A percentile compares a stretch with the other conserved stretches of the same genome.
Evolutionary conservation across 352 stramenopile species (phyloP).

Genomic region (Blastocystis sp.): DNA sequence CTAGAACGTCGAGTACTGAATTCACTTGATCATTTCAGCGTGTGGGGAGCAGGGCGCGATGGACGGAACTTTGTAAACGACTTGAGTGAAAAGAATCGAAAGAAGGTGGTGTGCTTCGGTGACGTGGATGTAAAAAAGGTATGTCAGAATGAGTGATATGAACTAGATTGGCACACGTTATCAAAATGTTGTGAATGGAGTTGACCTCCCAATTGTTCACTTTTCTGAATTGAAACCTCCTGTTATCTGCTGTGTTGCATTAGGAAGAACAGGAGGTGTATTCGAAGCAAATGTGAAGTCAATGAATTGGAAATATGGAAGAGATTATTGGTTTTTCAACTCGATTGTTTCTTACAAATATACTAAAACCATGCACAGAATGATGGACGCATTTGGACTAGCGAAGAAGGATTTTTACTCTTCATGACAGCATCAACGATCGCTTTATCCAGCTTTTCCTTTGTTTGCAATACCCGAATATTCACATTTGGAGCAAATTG

Average conservation of each 20-base stretch:
- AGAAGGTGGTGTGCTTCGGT: conserved; percentile 51
- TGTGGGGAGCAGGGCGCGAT: conserved; percentile 56
- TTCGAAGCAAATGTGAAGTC: conserved; percentile 60
- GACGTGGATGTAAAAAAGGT: conserved; percentile 61
- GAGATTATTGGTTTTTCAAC: conserved; percentile 61
- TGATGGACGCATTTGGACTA: background rate
- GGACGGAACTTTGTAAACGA: conserved; percentile 60
- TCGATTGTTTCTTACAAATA: background rate
- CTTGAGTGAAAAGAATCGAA: conserved; percentile 23
- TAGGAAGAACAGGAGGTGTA: conserved; percentile 54
- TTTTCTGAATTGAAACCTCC: conserved; percentile 55
- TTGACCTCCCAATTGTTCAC: conserved; percentile 52
- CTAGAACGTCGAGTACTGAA: conserved; percentile 46
- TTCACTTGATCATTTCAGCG: background rate
- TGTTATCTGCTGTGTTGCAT: conserved; percentile 53
- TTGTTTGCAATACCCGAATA: background rate
- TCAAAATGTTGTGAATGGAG: conserved; percentile 23
- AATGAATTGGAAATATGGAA: conserved; percentile 34
- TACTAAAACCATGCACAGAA: conserved; percentile 37
- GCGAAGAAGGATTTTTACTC: background rate
- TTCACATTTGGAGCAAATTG: background rate
- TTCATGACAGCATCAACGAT: background rate
- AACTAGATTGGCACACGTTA: conserved; percentile 49
- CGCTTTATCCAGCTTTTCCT: background rate
- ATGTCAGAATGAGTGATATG: background rate